These are phyloP conservation scores for Trametes meyenii DNA, from an alignment of 768 basidiomycete genomes.

Conservation along the genomic window DNA sequence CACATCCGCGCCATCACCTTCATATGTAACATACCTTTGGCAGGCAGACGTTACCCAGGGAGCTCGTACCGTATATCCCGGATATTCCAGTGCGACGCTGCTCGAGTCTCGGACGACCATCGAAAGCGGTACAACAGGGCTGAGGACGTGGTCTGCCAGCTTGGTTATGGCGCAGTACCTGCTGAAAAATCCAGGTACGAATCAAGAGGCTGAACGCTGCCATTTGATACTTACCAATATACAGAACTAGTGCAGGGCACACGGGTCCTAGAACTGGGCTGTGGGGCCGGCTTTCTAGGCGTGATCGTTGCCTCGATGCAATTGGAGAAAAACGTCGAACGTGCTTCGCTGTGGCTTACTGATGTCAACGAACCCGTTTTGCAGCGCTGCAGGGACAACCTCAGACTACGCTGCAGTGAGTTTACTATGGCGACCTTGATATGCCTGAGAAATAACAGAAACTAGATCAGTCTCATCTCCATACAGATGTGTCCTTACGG, in stretches of 20 bases:
- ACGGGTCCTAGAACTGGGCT: conserved; percentile 72
- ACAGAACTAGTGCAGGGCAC: conserved; percentile 47
- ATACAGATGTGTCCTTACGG: conserved; percentile 47
- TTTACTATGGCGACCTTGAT: conserved; percentile 10
- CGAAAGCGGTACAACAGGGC: conserved; percentile 77
- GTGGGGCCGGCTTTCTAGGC: conserved; percentile 77
- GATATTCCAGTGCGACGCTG: conserved; percentile 55
- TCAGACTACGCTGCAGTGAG: conserved; percentile 71
- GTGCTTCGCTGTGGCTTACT: conserved; percentile 51
- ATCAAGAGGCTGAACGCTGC: not conserved
- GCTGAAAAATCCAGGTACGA: conserved; percentile 54
- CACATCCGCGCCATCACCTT: conserved; percentile 46
- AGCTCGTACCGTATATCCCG: conserved; percentile 1
- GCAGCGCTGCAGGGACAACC: conserved; percentile 58
- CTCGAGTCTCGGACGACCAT: conserved; percentile 75
- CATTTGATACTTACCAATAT: not conserved
- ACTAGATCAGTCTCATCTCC: conserved; percentile 57
- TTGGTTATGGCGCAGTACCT: conserved; percentile 66
- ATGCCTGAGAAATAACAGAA: not conserved
- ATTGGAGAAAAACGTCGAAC: conserved; percentile 4
- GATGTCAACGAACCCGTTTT: conserved; percentile 71
- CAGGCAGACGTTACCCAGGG: not conserved
- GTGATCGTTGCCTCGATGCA: conserved; percentile 64
- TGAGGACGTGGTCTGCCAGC: conserved; percentile 80
- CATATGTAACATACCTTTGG: conserved; percentile 75